Conservation (phyloP, 192 early-diverging fungal species). For the Backusella psychrophila region DNA sequence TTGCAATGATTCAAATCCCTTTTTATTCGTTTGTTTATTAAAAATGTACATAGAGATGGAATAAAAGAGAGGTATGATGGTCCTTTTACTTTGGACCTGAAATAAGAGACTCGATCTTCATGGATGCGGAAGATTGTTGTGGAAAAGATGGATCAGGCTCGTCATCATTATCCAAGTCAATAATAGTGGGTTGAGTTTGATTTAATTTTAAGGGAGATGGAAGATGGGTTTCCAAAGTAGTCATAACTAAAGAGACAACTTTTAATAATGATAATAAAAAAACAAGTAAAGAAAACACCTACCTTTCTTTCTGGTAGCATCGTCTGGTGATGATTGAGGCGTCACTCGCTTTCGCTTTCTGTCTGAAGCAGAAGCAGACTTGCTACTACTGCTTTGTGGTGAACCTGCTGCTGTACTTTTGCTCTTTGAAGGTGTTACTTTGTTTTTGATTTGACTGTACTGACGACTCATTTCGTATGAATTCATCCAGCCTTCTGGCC, state of each 20-base stretch:
- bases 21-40: neutral
- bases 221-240: neutral
- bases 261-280: neutral
- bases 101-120: constrained; percentile 29
- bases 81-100: neutral
- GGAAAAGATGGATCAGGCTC: neutral
- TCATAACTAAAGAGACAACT: neutral
- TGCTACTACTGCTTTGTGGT: neutral
- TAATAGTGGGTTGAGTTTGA: neutral
- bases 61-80: neutral
- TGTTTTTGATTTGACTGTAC: constrained; percentile 46
- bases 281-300: neutral
- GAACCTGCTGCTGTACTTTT: neutral
- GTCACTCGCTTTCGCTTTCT: constrained; percentile 9
- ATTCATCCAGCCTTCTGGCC: constrained; percentile 52
- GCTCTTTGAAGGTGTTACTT: neutral
- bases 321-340: neutral
- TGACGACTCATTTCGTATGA: constrained; percentile 54
- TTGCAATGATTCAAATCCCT: neutral
- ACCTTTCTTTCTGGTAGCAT: neutral
- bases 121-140: constrained; percentile 14
- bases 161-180: neutral
- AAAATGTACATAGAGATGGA: neutral
- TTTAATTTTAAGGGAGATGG: neutral
- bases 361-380: neutral